Conservation (phyloP, 2,329 filamentous ascomycete genomes). For the Mariannaea elegans region DNA sequence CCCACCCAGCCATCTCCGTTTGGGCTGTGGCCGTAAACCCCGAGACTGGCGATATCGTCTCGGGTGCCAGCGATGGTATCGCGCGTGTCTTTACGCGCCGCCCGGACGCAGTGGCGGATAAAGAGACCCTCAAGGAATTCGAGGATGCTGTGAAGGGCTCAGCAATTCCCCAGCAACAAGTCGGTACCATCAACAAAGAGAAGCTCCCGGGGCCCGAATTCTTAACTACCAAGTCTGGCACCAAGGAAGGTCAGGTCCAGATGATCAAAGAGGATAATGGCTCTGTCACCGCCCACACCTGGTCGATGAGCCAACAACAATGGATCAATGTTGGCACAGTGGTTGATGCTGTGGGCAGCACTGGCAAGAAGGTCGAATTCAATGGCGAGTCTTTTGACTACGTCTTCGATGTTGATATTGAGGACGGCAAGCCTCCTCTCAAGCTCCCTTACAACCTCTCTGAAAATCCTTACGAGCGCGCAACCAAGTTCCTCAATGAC, state of each 20-base stretch:
- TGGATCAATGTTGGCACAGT: constrained; percentile 96
- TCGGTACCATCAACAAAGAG: constrained; percentile 89
- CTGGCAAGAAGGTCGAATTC: constrained; percentile 78
- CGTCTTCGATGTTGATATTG: constrained; percentile 96
- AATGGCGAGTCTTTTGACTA: constrained; percentile 92
- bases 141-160: constrained; percentile 84
- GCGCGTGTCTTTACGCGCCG: constrained; percentile 85
- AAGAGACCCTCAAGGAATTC: constrained; percentile 75
- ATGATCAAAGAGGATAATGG: constrained; percentile 88
- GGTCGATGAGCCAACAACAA: constrained; percentile 75
- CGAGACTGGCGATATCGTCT: constrained; percentile 90
- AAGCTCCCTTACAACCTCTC: constrained; percentile 95
- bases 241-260: constrained; percentile 95
- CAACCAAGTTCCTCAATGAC: constrained; percentile 87
- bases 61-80: constrained; percentile 87
- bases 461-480: constrained; percentile 91
- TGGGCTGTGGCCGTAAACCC: constrained; percentile 89
- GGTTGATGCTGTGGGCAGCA: constrained; percentile 86
- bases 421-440: constrained; percentile 90
- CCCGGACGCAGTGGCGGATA: constrained; percentile 73
- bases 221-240: constrained; percentile 80
- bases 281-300: constrained; percentile 85
- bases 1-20: constrained; percentile 94
- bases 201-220: constrained; percentile 90
- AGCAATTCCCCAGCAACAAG: constrained; percentile 86